Percentiles rank a stretch among this genome's conserved stretches.
phyloP scores from a whole-genome alignment of 2,329 filamentous ascomycete genomes.

The Penicillium verrucosum region DNA sequence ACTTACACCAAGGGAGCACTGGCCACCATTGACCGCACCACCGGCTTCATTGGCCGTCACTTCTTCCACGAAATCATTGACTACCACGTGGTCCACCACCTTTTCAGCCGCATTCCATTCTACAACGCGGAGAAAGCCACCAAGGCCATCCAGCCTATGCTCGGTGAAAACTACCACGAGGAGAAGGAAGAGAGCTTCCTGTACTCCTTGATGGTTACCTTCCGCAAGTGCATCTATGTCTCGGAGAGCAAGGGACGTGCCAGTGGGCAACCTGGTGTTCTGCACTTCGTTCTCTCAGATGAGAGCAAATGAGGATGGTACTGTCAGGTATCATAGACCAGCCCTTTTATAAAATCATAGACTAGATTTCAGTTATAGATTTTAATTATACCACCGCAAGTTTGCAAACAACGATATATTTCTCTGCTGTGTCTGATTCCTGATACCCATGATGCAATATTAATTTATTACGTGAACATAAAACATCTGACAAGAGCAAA shows the following conservation, averaged over 20 bases:
- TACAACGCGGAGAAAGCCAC: constrained; percentile 61
- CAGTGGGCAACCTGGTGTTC: constrained; percentile 25
- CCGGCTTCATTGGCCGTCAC: constrained; percentile 63
- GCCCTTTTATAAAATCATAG: background rate
- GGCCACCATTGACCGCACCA: constrained; percentile 62
- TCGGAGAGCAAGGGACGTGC: constrained; percentile 26
- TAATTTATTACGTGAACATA: background rate
- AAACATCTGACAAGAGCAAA: background rate
- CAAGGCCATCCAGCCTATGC: constrained; percentile 54
- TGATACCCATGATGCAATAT: background rate
- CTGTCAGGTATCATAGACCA: background rate
- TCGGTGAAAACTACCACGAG: constrained; percentile 52
- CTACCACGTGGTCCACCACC: constrained; percentile 62
- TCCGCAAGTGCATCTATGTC: constrained; percentile 50
- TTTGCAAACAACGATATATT: background rate
- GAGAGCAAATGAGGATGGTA: constrained; percentile 6
- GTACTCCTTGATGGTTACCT: constrained; percentile 47
- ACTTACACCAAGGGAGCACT: constrained; percentile 61
- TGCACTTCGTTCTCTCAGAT: constrained; percentile 18
- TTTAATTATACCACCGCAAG: background rate
- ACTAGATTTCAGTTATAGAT: background rate
- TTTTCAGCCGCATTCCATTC: constrained; percentile 60
- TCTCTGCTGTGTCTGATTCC: background rate
- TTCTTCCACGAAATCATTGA: constrained; percentile 66
- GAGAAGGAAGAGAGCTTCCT: constrained; percentile 42